Conservation (phyloP, 2,329 filamentous ascomycete genomes). For the Endothia cerciana region DNA sequence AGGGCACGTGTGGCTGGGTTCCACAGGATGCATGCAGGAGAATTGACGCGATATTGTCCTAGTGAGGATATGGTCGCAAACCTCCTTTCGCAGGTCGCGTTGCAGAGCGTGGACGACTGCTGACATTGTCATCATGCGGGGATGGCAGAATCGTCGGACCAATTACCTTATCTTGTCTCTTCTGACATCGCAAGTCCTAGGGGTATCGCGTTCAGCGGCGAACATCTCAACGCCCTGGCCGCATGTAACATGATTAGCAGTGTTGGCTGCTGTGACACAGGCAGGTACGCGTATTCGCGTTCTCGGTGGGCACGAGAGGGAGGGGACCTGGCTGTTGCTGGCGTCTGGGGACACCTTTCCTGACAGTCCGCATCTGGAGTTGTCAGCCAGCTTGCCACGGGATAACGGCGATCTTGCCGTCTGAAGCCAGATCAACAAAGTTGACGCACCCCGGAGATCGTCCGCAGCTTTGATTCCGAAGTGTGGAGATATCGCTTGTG, state of each 20-base stretch:
- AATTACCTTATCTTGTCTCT: background rate
- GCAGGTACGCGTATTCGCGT: background rate
- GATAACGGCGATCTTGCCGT: slow-evolving; percentile 7
- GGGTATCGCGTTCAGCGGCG: background rate
- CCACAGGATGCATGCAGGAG: slow-evolving; percentile 16
- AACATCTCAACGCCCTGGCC: background rate
- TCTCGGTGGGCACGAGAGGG: background rate
- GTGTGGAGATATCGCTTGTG: background rate
- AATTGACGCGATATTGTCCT: background rate
- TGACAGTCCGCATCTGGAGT: background rate
- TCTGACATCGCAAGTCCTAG: background rate
- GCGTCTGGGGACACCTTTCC: background rate
- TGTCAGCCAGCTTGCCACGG: slow-evolving; percentile 1
- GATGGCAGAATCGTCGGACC: background rate
- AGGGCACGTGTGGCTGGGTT: slow-evolving; percentile 25
- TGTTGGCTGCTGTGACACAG: background rate
- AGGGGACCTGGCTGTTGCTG: background rate
- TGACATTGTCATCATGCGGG: background rate
- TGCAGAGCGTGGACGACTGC: background rate
- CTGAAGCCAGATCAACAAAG: background rate
- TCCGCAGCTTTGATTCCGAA: background rate
- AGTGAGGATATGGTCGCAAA: background rate
- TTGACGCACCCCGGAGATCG: background rate
- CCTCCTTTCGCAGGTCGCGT: background rate
- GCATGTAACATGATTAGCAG: background rate